Evolutionary conservation across 768 basidiomycete genomes (phyloP).

Genomic region (Mycena indigotica): DNA sequence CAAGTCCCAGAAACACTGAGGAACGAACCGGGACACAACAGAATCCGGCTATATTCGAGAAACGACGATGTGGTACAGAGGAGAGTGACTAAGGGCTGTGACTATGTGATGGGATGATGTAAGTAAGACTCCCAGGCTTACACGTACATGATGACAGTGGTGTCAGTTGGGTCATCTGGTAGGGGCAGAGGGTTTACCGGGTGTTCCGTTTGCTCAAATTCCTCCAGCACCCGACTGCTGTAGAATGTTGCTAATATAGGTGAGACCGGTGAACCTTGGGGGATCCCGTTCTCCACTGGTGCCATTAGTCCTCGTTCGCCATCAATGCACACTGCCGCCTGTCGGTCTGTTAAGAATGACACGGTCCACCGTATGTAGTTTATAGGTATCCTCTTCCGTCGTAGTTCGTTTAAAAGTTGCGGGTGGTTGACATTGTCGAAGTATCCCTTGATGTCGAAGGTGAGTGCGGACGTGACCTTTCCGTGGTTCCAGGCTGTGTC

Average conservation of each 20-base stretch:
- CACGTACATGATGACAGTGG: background rate
- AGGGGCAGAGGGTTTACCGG: background rate
- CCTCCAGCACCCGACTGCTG: slow-evolving; percentile 1
- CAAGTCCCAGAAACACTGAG: too few relatives aligned
- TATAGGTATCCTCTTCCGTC: background rate
- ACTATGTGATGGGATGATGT: too few relatives aligned
- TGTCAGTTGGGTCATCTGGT: background rate
- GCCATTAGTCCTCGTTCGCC: background rate
- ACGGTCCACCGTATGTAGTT: background rate
- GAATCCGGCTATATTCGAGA: too few relatives aligned
- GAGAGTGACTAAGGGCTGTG: too few relatives aligned
- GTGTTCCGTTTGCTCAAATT: background rate
- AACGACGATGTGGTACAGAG: too few relatives aligned
- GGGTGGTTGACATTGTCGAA: slow-evolving; percentile 4
- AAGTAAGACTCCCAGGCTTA: too few relatives aligned
- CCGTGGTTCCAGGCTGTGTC: background rate
- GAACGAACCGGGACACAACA: too few relatives aligned
- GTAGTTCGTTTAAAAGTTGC: background rate
- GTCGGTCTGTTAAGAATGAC: background rate
- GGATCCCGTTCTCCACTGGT: too few relatives aligned
- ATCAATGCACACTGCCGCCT: background rate
- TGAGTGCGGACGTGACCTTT: background rate
- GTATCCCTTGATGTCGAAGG: too few relatives aligned
- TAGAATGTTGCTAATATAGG: slow-evolving; percentile 10
- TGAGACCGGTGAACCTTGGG: too few relatives aligned